These are phyloP conservation scores for Ophiostoma sp. DNA, from an alignment of 2,329 filamentous ascomycete species.

Conservation along the genomic window DNA sequence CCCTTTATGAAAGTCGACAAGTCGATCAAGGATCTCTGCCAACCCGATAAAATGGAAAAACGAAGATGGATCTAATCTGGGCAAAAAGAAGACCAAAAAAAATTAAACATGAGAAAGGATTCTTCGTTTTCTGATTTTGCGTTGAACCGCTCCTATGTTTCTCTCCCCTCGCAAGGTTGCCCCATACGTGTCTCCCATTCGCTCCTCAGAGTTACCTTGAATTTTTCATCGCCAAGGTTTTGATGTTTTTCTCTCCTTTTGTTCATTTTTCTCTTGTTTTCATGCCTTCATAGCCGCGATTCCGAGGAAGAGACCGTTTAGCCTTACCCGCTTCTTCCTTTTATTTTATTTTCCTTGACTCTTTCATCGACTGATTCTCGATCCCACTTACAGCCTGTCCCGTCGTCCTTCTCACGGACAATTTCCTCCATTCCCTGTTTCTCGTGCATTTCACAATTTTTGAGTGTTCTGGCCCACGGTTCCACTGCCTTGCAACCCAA, in stretches of 20 bases:
- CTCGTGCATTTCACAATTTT: background rate
- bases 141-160: background rate
- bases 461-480: background rate
- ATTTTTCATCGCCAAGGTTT: background rate
- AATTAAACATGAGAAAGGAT: background rate
- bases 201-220: background rate
- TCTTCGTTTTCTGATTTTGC: background rate
- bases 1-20: background rate
- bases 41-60: background rate
- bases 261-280: background rate
- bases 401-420: background rate
- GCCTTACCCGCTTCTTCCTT: background rate
- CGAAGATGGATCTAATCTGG: background rate
- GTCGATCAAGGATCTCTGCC: conserved; percentile 8
- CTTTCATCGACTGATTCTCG: background rate
- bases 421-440: conserved; percentile 2
- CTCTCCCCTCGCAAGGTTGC: background rate
- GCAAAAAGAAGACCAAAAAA: background rate
- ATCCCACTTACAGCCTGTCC: background rate
- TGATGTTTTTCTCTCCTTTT: background rate
- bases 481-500: background rate
- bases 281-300: background rate
- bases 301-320: background rate
- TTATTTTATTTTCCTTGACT: background rate
- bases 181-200: background rate